Evolutionary conservation across 495 filamentous ascomycete species (phyloP), one percentile per base, ranked within the genome.

Genomic region (Tuber aestivum): DNA sequence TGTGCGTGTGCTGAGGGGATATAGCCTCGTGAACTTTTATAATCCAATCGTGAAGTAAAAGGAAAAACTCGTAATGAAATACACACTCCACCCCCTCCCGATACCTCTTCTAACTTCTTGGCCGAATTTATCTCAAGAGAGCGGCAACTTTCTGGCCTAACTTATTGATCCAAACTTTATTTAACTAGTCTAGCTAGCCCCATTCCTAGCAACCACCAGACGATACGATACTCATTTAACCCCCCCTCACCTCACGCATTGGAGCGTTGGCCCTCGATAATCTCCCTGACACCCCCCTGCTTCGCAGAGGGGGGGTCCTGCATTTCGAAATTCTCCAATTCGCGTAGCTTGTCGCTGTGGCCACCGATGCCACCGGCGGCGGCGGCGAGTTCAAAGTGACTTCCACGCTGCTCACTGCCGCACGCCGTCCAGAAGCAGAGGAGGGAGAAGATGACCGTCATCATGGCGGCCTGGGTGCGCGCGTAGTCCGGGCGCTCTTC

Each of bases 381-480:
- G n/a, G 84, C 83, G 14, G 83, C 86, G 70, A 85, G 86, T 82
- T 93, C 91, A 80, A 94, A 94, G 72, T 88, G 86, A 9, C 89
- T 84, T 3, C 92, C 91, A 41, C 89, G 85, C 83, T 88, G 91
- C 87, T 94, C 92, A 0, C 89, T 87, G 0, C 90, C 90, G 50
- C 89, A 79, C 8, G 86, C 87, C 32, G 87, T 86, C 40, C 90
- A 92, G 5, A 89, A 79, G 37, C 56, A 75, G 5, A 82, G 74
- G 18, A 83, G 70, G n/a, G 84, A 83, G 70, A 93, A 92, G 14
- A 90, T 90, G 0, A 86, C 69, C 1, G 88, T 87, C 76, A 92
- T 91, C 76, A 93, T 92, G 4, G 88, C 91, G 10, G 91, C 91
- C 32, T 90, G 90, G 42, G 92, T 86, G 23, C 86, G 91, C 0